Evolutionary conservation across 2,329 filamentous ascomycete species (phyloP).

Genomic region (Trichoderma guizhouense): DNA sequence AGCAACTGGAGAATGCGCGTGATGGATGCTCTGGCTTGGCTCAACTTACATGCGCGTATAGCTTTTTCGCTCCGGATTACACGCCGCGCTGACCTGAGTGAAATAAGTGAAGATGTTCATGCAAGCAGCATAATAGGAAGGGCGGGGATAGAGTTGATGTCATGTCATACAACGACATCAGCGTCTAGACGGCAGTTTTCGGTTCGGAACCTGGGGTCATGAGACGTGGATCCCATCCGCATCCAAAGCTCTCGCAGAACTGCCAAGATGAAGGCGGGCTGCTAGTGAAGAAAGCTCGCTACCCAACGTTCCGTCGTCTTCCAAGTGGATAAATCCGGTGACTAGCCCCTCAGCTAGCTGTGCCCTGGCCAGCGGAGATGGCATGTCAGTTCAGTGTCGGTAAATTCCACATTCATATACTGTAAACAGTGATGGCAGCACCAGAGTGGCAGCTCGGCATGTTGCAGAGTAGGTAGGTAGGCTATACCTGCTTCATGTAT

Average conservation of each 20-base stretch:
- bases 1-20: conserved; percentile 9
- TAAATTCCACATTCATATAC: neutral
- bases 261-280: neutral
- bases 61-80: neutral
- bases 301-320: neutral
- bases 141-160: conserved; percentile 7
- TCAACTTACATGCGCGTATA: neutral
- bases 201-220: conserved; percentile 9
- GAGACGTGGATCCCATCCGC: conserved; percentile 8
- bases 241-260: neutral
- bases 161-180: conserved; percentile 16
- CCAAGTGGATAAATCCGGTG: conserved; percentile 1
- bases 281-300: neutral
- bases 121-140: neutral
- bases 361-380: neutral
- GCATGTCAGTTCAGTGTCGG: neutral
- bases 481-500: neutral
- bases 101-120: neutral
- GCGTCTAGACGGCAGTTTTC: neutral
- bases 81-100: neutral
- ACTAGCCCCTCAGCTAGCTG: neutral
- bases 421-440: too few relatives aligned
- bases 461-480: neutral
- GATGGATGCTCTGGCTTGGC: conserved; percentile 11
- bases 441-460: neutral